A percentile compares a stretch with the other conserved stretches of the same genome.
These are phyloP conservation scores for Psilocybe azurescens DNA, from an alignment of 768 basidiomycete species.

Conservation along the genomic window DNA sequence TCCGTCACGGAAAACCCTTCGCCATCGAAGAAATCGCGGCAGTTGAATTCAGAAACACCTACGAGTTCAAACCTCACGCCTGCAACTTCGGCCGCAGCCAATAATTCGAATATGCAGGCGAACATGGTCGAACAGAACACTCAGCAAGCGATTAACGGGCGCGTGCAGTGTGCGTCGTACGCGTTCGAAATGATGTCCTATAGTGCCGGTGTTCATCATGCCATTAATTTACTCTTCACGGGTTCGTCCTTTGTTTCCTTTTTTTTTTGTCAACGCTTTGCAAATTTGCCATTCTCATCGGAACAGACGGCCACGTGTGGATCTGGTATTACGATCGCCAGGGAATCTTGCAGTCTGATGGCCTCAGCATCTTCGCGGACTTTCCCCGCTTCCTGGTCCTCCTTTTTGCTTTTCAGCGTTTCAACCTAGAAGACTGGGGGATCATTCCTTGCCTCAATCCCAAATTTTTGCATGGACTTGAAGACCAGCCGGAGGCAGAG, in stretches of 20 bases:
- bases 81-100: not conserved
- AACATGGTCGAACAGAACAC: not conserved
- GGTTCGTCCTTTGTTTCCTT: conserved; percentile 11
- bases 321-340: conserved; percentile 29
- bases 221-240: conserved; percentile 16
- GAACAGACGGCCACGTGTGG: conserved; percentile 24
- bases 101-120: not conserved
- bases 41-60: not conserved
- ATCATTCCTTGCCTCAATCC: conserved; percentile 9
- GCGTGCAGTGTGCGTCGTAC: conserved; percentile 14
- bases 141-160: not conserved
- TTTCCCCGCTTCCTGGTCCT: conserved; percentile 28
- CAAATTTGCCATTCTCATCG: not conserved
- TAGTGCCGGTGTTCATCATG: conserved; percentile 11
- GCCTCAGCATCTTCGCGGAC: conserved; percentile 27
- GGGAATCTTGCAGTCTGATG: conserved; percentile 26
- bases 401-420: conserved; percentile 28
- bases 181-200: conserved; percentile 18
- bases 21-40: not conserved
- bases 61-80: not conserved
- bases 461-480: not conserved
- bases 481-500: too few species aligned
- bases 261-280: not conserved
- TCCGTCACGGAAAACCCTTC: not conserved
- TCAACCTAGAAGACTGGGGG: conserved; percentile 27